phyloP scores from a whole-genome alignment of 2,329 filamentous ascomycete species.

The Falciphora oryzae region DNA sequence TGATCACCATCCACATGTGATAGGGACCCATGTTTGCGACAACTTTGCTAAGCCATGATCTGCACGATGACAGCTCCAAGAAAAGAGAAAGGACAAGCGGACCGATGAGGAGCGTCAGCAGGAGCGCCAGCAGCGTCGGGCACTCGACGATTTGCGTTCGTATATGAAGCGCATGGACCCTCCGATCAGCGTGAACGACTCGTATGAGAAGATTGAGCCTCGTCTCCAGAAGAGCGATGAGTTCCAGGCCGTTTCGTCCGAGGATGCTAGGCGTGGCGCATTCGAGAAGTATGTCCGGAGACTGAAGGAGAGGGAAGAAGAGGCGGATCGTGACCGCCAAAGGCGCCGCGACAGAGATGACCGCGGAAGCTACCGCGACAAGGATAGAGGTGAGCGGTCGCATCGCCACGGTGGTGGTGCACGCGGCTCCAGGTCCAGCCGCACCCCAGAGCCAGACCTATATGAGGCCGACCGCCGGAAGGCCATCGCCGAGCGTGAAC shows the following conservation, averaged over 20 bases:
- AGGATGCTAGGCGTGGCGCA: constrained; percentile 74
- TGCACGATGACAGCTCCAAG: constrained; percentile 54
- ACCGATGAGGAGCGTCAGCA: constrained; percentile 79
- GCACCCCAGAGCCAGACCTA: constrained; percentile 84
- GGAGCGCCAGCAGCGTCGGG: constrained; percentile 80
- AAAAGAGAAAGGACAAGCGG: constrained; percentile 80
- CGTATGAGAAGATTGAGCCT: constrained; percentile 80
- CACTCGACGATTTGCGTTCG: constrained; percentile 77
- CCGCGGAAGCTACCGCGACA: constrained; percentile 51
- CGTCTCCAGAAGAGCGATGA: constrained; percentile 78
- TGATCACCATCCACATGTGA: neutral
- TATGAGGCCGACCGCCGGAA: constrained; percentile 95
- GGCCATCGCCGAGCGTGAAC: constrained; percentile 88
- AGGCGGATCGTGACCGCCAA: constrained; percentile 61
- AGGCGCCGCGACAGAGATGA: constrained; percentile 55
- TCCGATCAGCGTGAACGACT: constrained; percentile 69
- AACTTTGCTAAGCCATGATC: neutral
- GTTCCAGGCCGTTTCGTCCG: constrained; percentile 74
- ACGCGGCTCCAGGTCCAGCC: constrained; percentile 60
- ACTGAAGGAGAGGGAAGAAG: constrained; percentile 85
- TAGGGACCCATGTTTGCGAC: neutral
- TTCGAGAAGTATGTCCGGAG: constrained; percentile 92
- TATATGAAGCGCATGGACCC: constrained; percentile 88
- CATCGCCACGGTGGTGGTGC: constrained; percentile 45
- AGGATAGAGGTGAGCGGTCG: constrained; percentile 58